Evolutionary conservation across 2,329 filamentous ascomycete genomes (phyloP), one percentile per base, ranked within the genome.

Genomic region (Cryphonectria radicalis): DNA sequence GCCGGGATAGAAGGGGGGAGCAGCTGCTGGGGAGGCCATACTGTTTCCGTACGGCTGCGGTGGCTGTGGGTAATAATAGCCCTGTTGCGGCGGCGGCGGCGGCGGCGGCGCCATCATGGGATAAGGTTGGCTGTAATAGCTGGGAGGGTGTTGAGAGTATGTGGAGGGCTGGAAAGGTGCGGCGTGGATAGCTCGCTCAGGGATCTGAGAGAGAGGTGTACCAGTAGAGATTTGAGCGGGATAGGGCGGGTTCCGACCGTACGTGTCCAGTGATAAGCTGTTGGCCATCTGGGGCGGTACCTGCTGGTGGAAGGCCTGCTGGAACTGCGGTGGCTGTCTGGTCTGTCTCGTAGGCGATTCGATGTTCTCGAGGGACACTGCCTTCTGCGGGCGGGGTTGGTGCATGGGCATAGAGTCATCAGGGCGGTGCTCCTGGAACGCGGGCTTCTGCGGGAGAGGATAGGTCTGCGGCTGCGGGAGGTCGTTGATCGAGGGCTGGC

Each of bases 291-390:
- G 92, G 4, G 91, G 82, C 2, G 95, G 95, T n/a, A 97, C 90
- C 81, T 98, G 95, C 77, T 97, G 95, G 76, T 97, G 94, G 85
- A 98, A 98, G 0, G 95, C 93, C 78, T 95, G 93, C 76, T 95
- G 92, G 77, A 92, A 84, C 19, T 79, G 78, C 55, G 80, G 77
- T 57, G 81, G 90, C 83, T 75, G 85, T 76, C 84, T 84, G 67
- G 80, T 81, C 71, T 81, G 79, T 76, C 83, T 86, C 6, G 89
- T 90, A 4, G 95, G 94, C 10, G 93, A 93, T 80, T 98, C 96
- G 76, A 98, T 97, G 77, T 94, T 94, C 70, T 94, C 93, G 71
- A 98, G 90, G 13, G 95, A 98, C 43, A 98, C 93, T 7, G 94
- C 88, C 85, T 98, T 98, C 80, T 98, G 95, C 11, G 96, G 95